Evolutionary conservation across 805 yeast genomes (phyloP), one percentile per base, ranked within the genome.

Genomic region (Ogataea ganodermae): DNA sequence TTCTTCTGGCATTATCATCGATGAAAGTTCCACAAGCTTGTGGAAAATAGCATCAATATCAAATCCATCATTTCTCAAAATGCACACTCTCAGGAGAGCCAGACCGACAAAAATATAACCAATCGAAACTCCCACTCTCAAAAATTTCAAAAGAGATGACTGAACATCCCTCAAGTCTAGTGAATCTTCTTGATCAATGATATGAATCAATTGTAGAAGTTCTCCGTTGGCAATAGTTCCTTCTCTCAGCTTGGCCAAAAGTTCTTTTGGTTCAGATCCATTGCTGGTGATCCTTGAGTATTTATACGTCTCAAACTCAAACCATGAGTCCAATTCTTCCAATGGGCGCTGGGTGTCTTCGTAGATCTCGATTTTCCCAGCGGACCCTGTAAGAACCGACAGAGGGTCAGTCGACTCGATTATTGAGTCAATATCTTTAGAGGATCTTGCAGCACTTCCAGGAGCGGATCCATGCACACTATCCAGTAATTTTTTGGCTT

Each of bases 321-420:
- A 41, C 56, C 59, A 55, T 1, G 56, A 41, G 32, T 57, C 54
- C 24, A 55, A 14, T 10, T 45, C 50, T 13, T 50, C 52, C 43
- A 46, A 24, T 13, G 45, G 28, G 7, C n/a, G 30, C 36, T 22
- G 44, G 17, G 33, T 33, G 42, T 61, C 65, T 28, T 60, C 50
- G 41, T 54, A 60, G 13, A 61, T 61, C 27, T 49, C 49, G 20
- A 58, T 48, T 14, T 37, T 50, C 13, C 45, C 51, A 3, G 58
- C 16, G 7, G 53, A 45, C 12, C 53, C 50, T 0, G 64, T 58
- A 9, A 61, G 33, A 1, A 51, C 31, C 1, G 57, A 43, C 14
- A 61, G 41, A n/a, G 66, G 66, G 44, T 61, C 66, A 7, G 57
- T 31, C 2, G 57, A 48, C 27, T 56, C 60, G 18, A 58, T 48